Conservation (phyloP, 2,329 filamentous ascomycete species). For the Aureobasidium sp. region DNA sequence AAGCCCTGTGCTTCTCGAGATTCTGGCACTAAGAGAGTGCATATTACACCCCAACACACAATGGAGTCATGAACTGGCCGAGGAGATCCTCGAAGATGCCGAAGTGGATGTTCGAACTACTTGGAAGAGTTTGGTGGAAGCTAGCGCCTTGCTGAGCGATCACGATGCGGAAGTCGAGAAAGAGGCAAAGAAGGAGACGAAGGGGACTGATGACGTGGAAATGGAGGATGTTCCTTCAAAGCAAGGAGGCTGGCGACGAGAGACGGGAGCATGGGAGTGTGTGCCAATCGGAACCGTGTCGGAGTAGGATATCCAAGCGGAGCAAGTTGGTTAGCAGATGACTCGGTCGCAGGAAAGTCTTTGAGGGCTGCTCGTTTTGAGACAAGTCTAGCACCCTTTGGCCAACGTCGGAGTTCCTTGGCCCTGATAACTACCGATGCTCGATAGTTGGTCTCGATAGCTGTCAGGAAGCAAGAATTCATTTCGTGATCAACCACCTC, state of each 20-base stretch:
- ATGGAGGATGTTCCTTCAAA: slow-evolving; percentile 14
- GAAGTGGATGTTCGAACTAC: slow-evolving; percentile 1
- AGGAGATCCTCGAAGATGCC: slow-evolving; percentile 1
- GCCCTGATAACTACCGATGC: not conserved
- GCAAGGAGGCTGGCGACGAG: slow-evolving; percentile 14
- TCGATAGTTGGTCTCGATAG: not conserved
- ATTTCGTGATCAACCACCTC: slow-evolving; percentile 18
- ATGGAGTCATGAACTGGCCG: slow-evolving; percentile 30
- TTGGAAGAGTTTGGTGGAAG: slow-evolving; percentile 15
- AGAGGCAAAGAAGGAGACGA: slow-evolving; percentile 17
- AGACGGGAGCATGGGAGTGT: slow-evolving; percentile 5
- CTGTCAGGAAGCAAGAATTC: not conserved
- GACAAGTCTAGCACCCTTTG: too few relatives aligned
- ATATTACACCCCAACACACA: slow-evolving; percentile 27
- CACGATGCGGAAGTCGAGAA: not conserved
- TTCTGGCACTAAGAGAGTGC: slow-evolving; percentile 20
- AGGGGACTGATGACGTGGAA: slow-evolving; percentile 8
- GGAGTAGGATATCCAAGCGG: not conserved
- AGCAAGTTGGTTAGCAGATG: not conserved
- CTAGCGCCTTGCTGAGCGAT: slow-evolving; percentile 11
- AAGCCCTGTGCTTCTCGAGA: slow-evolving; percentile 7
- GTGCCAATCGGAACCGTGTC: slow-evolving; percentile 8
- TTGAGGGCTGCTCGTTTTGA: not conserved
- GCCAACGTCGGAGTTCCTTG: not conserved
- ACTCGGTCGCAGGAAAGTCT: not conserved